Base-by-base conservation (phyloP, 2,329 filamentous ascomycete genomes). In the Penicillium hordei region DNA sequence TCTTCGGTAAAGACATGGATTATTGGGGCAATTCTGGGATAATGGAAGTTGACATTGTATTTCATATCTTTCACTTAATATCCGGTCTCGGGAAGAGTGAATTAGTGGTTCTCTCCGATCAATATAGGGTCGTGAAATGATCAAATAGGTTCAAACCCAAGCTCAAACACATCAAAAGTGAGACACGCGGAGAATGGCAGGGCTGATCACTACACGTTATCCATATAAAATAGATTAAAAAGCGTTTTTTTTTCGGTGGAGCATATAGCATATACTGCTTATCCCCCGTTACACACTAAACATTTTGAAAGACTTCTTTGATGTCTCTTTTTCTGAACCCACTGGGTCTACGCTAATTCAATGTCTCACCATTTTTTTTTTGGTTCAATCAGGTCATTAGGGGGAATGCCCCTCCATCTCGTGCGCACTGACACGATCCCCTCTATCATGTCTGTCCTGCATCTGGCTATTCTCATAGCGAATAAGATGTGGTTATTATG, bases 361-460 rank as follows among this genome's bases (percentile, higher is more conserved):
- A 23, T 52, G 49, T 52, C 39, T 52, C 49, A 52, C 49, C 29
- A 44, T 23, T 29, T 38, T 38, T 36, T 43, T 13, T n/a, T 19
- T 42, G 13, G 9, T 10, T 10, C 31, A 5, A 33, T 52, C 19
- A 52, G 29, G 31, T 45, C 50, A 52, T 52, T 52, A 40, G 40
- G 50, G 36, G 36, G 7, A 46, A 45, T 45, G 38, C 49, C 61
- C 45, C 45, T 34, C 45, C 45, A 34, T 36, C 45, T 33, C 3
- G 29, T 48, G 31, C 45, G 45, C 45, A 48, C 45, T 48, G 45
- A 48, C 45, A 48, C 31, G 19, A 48, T 34, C 44, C 63, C 60
- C 58, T 62, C 61, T 54, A 58, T 60, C 27, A 23, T 58, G 43
- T 52, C 50, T 57, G 52, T 50, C 23, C 48, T 48, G 46, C 49